Base-by-base conservation (phyloP, 805 yeast genomes). In the Cyberlindnera sargentensis region DNA sequence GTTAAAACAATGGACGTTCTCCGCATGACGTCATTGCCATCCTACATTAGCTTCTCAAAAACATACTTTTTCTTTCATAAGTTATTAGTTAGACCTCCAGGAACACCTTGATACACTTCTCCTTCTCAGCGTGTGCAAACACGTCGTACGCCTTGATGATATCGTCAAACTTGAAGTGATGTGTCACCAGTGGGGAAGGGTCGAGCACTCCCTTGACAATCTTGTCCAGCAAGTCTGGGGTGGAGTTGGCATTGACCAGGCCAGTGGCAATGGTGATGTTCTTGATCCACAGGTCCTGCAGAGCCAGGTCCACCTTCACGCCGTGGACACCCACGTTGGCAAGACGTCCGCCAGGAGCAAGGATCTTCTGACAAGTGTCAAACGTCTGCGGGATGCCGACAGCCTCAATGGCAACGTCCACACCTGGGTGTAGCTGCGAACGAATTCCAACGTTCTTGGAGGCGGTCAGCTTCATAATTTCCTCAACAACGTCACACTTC, bases 311-410 rank as follows among this genome's bases (percentile, higher is more conserved):
- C 31, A 69, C 75, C 36, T 63, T 57, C 27, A 53, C 50, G 40
- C 76, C 76, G 42, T 71, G 76, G 36, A 71, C 76, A 50, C 85
- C 85, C 35, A 80, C 78, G 58, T 80, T 82, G 27, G 83, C 84
- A 49, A 75, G 72, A 46, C 80, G 70, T 27, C 84, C 85, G 46
- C 84, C 83, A 36, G 78, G 71, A 25, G 70, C 64, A 47, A 78
- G 70, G 31, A 75, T 66, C 28, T 70, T 70, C 45, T 80, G 75
- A 49, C 82, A 82, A 48, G 76, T 63, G 52, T 76, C 73, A 57
- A 80, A 78, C 42, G 84, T 78, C 33, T 66, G 65, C 46, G 80
- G 80, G 37, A 82, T 71, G 56, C 84, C 88, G 29, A 82, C 82
- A 60, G 84, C 76, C 62, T 79, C 75, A 49, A 72, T 71, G 36